Percentiles rank a stretch among this genome's conserved stretches.
phyloP scores from a whole-genome alignment of 2,329 filamentous ascomycete genomes.

The Biscogniauxia sp. region DNA sequence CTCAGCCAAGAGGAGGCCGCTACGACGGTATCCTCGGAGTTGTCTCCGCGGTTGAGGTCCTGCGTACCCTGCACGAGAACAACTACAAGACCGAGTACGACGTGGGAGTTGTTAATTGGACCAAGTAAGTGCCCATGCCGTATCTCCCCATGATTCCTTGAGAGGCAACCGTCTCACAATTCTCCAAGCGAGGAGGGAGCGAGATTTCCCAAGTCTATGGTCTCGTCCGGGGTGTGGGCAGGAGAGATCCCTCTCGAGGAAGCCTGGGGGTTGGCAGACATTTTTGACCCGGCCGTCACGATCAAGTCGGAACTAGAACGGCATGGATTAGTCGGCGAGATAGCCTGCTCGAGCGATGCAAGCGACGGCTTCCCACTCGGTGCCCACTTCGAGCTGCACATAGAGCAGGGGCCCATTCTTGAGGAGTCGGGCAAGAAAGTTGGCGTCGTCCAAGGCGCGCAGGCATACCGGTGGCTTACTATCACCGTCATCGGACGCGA shows the following conservation, averaged over 20 bases:
- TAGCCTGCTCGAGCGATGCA: slow-evolving; percentile 51
- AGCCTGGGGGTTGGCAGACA: slow-evolving; percentile 61
- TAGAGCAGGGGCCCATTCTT: slow-evolving; percentile 78
- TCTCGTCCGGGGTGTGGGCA: slow-evolving; percentile 74
- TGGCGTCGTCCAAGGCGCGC: slow-evolving; percentile 69
- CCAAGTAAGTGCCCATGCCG: slow-evolving; percentile 25
- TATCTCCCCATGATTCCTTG: neutral
- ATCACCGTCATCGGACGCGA: slow-evolving; percentile 55
- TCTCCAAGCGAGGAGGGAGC: neutral
- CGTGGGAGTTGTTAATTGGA: slow-evolving; percentile 73
- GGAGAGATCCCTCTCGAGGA: slow-evolving; percentile 59
- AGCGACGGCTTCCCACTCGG: slow-evolving; percentile 57
- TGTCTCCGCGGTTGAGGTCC: slow-evolving; percentile 66
- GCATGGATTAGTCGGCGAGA: slow-evolving; percentile 66
- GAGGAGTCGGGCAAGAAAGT: slow-evolving; percentile 63
- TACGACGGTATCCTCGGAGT: slow-evolving; percentile 77
- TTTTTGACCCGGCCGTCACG: slow-evolving; percentile 58
- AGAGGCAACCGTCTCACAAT: slow-evolving; percentile 1
- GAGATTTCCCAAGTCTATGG: slow-evolving; percentile 56
- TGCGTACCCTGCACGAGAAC: slow-evolving; percentile 64
- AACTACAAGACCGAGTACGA: slow-evolving; percentile 65
- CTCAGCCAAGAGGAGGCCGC: slow-evolving; percentile 59
- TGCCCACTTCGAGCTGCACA: slow-evolving; percentile 81
- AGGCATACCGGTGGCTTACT: slow-evolving; percentile 73
- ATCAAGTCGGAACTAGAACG: slow-evolving; percentile 68